Evolutionary conservation across 2,329 filamentous ascomycete genomes (phyloP), one percentile per base, ranked within the genome.

Genomic region (Hypoxylon sp.): DNA sequence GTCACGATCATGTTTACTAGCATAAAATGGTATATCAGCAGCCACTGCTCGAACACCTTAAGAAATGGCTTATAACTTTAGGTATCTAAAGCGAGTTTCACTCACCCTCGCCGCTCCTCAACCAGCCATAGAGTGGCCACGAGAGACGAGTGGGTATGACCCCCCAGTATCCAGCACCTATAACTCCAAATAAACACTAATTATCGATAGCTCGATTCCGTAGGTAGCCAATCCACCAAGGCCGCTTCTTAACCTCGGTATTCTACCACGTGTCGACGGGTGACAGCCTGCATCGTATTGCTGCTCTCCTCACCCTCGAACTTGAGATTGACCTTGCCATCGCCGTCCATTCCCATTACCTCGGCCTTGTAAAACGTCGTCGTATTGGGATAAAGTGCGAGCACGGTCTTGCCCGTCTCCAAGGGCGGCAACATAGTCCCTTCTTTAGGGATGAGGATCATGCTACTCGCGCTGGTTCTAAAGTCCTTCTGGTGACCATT

Each of bases 301-400:
- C 82, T 85, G 71, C 90, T 90, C 73, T 92, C 90, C 71, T 93
- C 91, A 13, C 91, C 91, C 74, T 94, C 92, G 71, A 94, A 94
- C 66, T 91, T 88, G 67, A 94, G 80, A 59, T 85, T 85, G 43
- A 90, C 87, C 63, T 83, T 84, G 41, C 82, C 73, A 64, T 82
- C 75, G 39, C 80, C 80, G 58, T 89, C 81, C 81, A 86, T 89
- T 34, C 89, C 89, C 78, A 92, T 90, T 7, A 94, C 91, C 70
- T 93, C 91, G 1, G 92, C 92, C 74, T 91, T 89, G 76, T 95
- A 95, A 71, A 95, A 94, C 0, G 91, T 94, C 1, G 92, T 94
- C 0, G 92, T 94, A 70, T 93, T 89, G 0, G 92, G 92, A 72
- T 95, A 95, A 60, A 93, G 80, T 0, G 92, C 92, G 59, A 94